These are phyloP conservation scores for Fusarium clavum DNA, from an alignment of 2,329 filamentous ascomycete species.

Conservation along the genomic window DNA sequence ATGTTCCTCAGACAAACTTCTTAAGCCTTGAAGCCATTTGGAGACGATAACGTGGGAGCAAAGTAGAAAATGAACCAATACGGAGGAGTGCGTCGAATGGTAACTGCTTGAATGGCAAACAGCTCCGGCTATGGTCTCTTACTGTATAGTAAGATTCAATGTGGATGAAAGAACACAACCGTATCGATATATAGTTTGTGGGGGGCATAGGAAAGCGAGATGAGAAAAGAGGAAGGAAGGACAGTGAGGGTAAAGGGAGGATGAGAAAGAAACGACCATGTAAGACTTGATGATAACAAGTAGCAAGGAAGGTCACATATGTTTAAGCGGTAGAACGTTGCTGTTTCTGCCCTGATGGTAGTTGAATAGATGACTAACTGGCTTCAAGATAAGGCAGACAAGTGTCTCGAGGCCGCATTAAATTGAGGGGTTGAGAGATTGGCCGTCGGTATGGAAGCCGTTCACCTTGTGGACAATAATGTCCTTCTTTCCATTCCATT, in stretches of 20 bases:
- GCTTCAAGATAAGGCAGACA: background rate
- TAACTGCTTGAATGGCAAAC: background rate
- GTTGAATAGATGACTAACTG: background rate
- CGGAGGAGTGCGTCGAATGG: background rate
- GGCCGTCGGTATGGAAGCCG: background rate
- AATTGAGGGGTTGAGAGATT: background rate
- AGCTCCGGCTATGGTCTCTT: background rate
- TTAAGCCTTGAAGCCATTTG: background rate
- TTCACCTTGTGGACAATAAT: background rate
- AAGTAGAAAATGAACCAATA: background rate
- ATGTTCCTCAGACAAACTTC: background rate
- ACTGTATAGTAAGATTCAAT: rapidly evolving
- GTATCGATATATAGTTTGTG: background rate
- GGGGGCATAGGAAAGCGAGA: background rate
- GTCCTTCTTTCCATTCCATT: background rate
- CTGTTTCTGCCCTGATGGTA: background rate
- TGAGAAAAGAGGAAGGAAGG: background rate
- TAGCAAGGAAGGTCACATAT: background rate
- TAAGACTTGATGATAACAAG: background rate
- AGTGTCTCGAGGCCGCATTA: background rate
- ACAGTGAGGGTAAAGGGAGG: background rate
- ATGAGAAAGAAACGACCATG: background rate
- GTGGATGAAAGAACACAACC: background rate
- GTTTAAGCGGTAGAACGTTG: background rate
- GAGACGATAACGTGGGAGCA: background rate